Evolutionary conservation across 2,329 filamentous ascomycete genomes (phyloP).

Genomic region (Sarocladium kiliense): DNA sequence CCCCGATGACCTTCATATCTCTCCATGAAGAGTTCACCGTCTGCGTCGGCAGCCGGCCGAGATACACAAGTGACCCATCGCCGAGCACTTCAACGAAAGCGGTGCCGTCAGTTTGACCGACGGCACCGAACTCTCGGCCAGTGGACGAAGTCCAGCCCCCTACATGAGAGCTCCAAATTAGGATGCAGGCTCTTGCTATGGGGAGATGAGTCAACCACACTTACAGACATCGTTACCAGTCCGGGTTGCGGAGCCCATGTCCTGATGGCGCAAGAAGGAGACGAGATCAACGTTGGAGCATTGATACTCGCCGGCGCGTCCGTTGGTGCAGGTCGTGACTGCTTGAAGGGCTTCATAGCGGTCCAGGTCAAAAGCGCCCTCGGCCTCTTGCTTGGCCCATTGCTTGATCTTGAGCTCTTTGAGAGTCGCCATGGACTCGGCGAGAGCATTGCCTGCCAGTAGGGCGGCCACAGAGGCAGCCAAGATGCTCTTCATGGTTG

Average conservation of each 20-base stretch:
- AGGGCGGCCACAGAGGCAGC: constrained; percentile 9
- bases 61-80: constrained; percentile 36
- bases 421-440: constrained; percentile 14
- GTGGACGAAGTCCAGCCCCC: constrained; percentile 12
- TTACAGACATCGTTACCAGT: constrained; percentile 30
- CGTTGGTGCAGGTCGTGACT: constrained; percentile 20
- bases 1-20: constrained; percentile 34
- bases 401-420: constrained; percentile 13
- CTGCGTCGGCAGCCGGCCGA: constrained; percentile 39
- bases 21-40: constrained; percentile 29
- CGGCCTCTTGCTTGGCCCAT: constrained; percentile 8
- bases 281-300: constrained; percentile 31
- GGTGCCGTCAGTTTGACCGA: constrained; percentile 41
- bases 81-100: constrained; percentile 39
- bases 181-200: neutral
- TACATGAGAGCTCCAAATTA: neutral
- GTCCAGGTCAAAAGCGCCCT: constrained; percentile 15
- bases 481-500: constrained; percentile 10
- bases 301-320: constrained; percentile 26
- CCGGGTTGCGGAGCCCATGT: constrained; percentile 27
- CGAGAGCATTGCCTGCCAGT: constrained; percentile 10
- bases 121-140: constrained; percentile 39
- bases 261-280: constrained; percentile 32
- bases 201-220: constrained; percentile 7
- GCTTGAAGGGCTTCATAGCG: constrained; percentile 13